These are phyloP conservation scores for Daldinia bambusicola DNA, from an alignment of 495 filamentous ascomycete species.

Conservation along the genomic window DNA sequence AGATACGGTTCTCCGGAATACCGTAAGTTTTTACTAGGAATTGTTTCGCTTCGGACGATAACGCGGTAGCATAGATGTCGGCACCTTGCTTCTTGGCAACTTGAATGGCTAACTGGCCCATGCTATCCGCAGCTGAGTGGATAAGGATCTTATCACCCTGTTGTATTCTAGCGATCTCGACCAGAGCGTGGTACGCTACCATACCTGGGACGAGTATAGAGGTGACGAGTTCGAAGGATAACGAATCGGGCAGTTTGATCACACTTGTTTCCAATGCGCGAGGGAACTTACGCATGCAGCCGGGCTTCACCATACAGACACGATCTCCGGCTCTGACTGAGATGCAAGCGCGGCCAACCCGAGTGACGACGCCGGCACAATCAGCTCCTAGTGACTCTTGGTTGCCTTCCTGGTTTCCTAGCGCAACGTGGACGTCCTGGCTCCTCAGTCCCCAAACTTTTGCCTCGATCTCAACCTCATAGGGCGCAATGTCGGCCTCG, in stretches of 20 bases:
- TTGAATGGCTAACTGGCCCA: constrained; percentile 19
- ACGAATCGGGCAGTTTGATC: constrained; percentile 14
- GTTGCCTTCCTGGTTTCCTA: background rate
- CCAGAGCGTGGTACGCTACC: constrained; percentile 9
- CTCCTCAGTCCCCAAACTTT: constrained; percentile 11
- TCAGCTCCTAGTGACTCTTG: constrained; percentile 1
- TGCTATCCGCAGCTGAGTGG: constrained; percentile 8
- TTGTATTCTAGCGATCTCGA: constrained; percentile 9
- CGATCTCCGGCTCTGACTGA: constrained; percentile 4
- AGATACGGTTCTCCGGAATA: constrained; percentile 18
- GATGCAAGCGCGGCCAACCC: constrained; percentile 5
- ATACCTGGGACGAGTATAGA: constrained; percentile 13
- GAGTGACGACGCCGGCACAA: constrained; percentile 14
- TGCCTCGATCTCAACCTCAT: constrained; percentile 14
- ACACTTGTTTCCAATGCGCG: constrained; percentile 12
- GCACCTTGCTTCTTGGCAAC: constrained; percentile 15
- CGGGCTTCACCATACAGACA: constrained; percentile 10
- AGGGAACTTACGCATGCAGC: constrained; percentile 14
- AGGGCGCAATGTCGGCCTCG: background rate
- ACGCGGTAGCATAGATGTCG: constrained; percentile 12
- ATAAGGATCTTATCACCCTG: constrained; percentile 19
- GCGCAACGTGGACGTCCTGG: background rate
- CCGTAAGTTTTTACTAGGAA: constrained; percentile 1
- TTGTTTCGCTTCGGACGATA: constrained; percentile 7
- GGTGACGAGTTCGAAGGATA: constrained; percentile 12